A percentile compares a stretch with the other conserved stretches of the same genome.
These are phyloP conservation scores for Cryptosporidium andersoni DNA, from an alignment of 169 alveolate species.

Conservation along the genomic window DNA sequence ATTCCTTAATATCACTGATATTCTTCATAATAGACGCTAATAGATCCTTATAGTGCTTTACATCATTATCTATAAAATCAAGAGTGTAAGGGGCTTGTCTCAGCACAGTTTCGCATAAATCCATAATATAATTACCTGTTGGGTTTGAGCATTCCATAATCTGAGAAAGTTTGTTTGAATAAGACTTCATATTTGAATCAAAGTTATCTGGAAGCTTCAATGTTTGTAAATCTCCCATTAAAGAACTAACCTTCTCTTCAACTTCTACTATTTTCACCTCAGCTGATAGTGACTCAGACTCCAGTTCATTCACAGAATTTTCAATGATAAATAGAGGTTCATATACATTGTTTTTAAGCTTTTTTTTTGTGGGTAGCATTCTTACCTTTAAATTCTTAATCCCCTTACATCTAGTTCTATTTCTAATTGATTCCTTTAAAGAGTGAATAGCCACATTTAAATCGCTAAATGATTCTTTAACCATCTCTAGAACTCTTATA, in stretches of 20 bases:
- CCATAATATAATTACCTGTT: not conserved
- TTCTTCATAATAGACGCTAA: not conserved
- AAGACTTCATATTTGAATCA: slow-evolving; percentile 7
- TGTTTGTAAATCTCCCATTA: not conserved
- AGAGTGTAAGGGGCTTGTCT: slow-evolving; percentile 23
- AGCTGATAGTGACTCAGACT: too few species aligned
- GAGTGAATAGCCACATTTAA: slow-evolving; percentile 5
- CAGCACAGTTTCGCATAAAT: slow-evolving; percentile 1
- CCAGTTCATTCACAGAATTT: not conserved
- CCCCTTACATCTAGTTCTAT: slow-evolving; percentile 43
- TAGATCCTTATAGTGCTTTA: slow-evolving; percentile 2
- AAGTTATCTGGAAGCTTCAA: not conserved
- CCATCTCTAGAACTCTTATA: not conserved
- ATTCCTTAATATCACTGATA: not conserved
- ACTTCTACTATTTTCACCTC: not conserved
- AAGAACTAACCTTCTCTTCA: slow-evolving; percentile 14
- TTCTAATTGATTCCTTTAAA: slow-evolving; percentile 11
- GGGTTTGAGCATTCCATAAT: slow-evolving; percentile 53
- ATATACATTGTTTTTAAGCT: slow-evolving; percentile 15
- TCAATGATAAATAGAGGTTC: slow-evolving; percentile 17
- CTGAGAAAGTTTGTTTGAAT: slow-evolving; percentile 8
- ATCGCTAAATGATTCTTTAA: slow-evolving; percentile 18
- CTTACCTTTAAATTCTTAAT: slow-evolving; percentile 32
- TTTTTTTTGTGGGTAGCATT: slow-evolving; percentile 27
- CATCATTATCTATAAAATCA: not conserved